phyloP scores from a whole-genome alignment of 306 rosid species.

The Pyrus pyrifolia region DNA sequence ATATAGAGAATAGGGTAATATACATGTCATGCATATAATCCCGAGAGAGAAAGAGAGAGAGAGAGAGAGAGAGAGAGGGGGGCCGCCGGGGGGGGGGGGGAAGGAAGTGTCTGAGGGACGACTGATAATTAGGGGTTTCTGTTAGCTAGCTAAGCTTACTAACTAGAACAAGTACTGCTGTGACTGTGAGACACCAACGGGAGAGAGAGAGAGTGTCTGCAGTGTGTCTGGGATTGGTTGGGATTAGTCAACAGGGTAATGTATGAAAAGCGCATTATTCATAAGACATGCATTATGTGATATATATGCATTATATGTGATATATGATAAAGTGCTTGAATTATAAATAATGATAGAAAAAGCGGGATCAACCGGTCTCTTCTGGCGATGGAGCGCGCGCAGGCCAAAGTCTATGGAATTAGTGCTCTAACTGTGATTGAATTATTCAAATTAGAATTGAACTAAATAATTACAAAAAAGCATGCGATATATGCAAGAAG shows the following conservation, averaged over 20 bases:
- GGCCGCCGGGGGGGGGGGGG: neutral
- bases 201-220: slow-evolving; percentile 6
- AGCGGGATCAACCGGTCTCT: neutral
- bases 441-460: neutral
- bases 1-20: neutral
- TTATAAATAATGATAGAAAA: neutral
- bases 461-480: slow-evolving; percentile 21
- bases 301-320: neutral
- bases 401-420: slow-evolving; percentile 8
- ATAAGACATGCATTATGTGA: neutral
- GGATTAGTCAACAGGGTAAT: slow-evolving; percentile 87
- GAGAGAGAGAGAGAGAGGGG: slow-evolving; percentile 1
- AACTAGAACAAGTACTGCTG: neutral
- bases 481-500: slow-evolving; percentile 19
- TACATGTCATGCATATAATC: neutral
- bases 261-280: slow-evolving; percentile 52
- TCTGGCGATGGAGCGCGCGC: neutral
- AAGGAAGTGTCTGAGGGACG: slow-evolving; percentile 4
- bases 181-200: slow-evolving; percentile 20
- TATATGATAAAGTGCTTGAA: slow-evolving; percentile 47
- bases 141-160: slow-evolving; percentile 2
- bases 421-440: slow-evolving; percentile 38
- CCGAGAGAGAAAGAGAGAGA: neutral
- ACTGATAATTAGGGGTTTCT: slow-evolving; percentile 18
- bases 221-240: slow-evolving; percentile 39